phyloP scores from a whole-genome alignment of 768 basidiomycete genomes.

The Amylocystis lapponica region DNA sequence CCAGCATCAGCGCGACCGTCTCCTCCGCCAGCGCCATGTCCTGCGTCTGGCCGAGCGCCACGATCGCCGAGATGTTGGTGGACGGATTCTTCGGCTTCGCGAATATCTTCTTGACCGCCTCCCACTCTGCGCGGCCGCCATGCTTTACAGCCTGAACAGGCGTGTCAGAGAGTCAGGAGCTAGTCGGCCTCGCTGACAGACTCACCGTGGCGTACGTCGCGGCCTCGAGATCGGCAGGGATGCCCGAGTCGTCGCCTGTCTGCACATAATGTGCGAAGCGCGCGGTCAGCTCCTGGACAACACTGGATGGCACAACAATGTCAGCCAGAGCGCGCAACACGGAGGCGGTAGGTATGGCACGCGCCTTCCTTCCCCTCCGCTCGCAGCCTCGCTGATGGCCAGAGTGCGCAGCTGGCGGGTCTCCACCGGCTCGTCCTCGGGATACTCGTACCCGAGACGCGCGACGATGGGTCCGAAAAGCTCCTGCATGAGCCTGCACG shows the following conservation, averaged over 20 bases:
- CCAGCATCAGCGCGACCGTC: constrained; percentile 36
- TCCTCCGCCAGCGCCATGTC: constrained; percentile 35
- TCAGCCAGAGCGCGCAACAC: constrained; percentile 17
- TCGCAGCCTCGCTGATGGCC: constrained; percentile 56
- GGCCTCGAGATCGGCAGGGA: constrained; percentile 74
- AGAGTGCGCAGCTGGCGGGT: constrained; percentile 66
- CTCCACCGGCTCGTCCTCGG: constrained; percentile 59
- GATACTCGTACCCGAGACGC: constrained; percentile 73
- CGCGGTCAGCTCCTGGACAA: constrained; percentile 62
- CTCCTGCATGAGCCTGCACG: constrained; percentile 33
- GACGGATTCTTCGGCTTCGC: constrained; percentile 72
- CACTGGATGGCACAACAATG: constrained; percentile 36
- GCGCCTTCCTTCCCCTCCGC: constrained; percentile 37
- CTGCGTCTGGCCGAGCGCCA: constrained; percentile 33
- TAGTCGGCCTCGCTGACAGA: too few species aligned
- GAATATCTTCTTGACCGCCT: constrained; percentile 62
- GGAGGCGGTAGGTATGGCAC: background rate
- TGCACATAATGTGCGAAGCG: constrained; percentile 69
- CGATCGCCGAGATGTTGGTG: constrained; percentile 64
- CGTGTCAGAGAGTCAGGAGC: background rate
- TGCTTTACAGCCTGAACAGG: constrained; percentile 56
- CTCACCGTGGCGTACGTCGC: constrained; percentile 49
- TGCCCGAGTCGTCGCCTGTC: constrained; percentile 67
- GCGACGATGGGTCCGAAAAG: constrained; percentile 74
- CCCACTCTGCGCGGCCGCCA: constrained; percentile 71